A percentile compares a stretch with the other conserved stretches of the same genome.
phyloP scores from a whole-genome alignment of 257 asterid genomes.

The Knoxia roxburghii region DNA sequence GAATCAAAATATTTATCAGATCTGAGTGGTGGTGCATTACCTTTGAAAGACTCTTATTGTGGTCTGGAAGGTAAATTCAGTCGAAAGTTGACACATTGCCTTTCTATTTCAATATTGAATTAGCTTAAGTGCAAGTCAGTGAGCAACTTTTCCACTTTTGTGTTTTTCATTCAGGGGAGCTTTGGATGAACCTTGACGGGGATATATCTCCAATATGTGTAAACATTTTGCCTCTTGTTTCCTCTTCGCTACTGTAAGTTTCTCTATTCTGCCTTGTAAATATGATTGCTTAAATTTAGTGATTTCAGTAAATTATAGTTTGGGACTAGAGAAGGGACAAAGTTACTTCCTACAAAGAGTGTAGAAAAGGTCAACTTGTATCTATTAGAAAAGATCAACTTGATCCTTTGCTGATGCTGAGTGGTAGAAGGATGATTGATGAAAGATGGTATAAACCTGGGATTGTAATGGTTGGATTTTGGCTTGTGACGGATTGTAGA shows the following conservation, averaged over 20 bases:
- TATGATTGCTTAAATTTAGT: not conserved
- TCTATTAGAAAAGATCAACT: too few relatives aligned
- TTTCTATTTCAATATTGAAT: not conserved
- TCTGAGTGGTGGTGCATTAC: slow-evolving; percentile 48
- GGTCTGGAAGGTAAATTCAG: slow-evolving; percentile 56
- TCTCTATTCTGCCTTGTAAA: slow-evolving; percentile 4
- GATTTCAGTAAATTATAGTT: not conserved
- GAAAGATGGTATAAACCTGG: not conserved
- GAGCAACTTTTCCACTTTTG: not conserved
- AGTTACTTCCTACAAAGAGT: not conserved
- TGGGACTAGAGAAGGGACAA: not conserved
- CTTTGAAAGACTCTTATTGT: slow-evolving; percentile 37
- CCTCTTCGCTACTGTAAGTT: slow-evolving; percentile 51
- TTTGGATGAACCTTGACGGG: slow-evolving; percentile 94
- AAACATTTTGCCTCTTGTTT: slow-evolving; percentile 67
- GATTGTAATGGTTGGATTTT: not conserved
- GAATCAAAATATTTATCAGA: slow-evolving; percentile 67
- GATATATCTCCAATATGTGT: slow-evolving; percentile 83
- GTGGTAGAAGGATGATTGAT: slow-evolving; percentile 5
- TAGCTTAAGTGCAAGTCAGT: not conserved
- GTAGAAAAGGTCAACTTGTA: not conserved
- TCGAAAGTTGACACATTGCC: not conserved
- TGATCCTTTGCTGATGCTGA: slow-evolving; percentile 3
- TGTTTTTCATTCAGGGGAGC: slow-evolving; percentile 51
- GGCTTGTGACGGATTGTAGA: too few relatives aligned